Conservation (phyloP, 2,329 filamentous ascomycete genomes). For the Cercospora nicotianae region DNA sequence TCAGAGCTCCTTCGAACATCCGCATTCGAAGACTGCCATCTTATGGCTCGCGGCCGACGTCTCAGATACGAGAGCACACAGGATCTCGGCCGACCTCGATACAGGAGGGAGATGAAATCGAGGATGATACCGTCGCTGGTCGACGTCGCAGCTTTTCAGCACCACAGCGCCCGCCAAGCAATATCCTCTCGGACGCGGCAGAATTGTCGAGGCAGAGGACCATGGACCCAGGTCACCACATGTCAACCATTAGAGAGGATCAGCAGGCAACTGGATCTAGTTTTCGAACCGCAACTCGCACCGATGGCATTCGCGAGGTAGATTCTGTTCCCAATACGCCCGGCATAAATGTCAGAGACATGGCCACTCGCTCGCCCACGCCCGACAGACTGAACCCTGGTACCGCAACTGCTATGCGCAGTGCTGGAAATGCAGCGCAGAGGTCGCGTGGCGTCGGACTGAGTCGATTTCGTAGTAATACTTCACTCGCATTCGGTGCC, state of each 20-base stretch:
- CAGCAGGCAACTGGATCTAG: slow-evolving; percentile 20
- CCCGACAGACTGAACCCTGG: slow-evolving; percentile 21
- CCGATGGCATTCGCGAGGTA: slow-evolving; percentile 17
- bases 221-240: slow-evolving; percentile 24
- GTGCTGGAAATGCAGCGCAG: slow-evolving; percentile 33
- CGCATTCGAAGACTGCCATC: slow-evolving; percentile 36
- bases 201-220: slow-evolving; percentile 33
- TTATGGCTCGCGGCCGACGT: slow-evolving; percentile 21
- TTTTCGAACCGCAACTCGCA: slow-evolving; percentile 5
- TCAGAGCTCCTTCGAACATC: slow-evolving; percentile 37
- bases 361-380: slow-evolving; percentile 24
- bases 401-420: slow-evolving; percentile 29
- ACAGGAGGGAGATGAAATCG: slow-evolving; percentile 9
- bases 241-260: slow-evolving; percentile 36
- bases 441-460: slow-evolving; percentile 28
- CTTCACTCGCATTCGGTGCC: slow-evolving; percentile 15
- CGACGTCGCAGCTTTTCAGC: slow-evolving; percentile 38
- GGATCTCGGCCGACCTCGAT: slow-evolving; percentile 23
- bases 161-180: slow-evolving; percentile 30
- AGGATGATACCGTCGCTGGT: slow-evolving; percentile 25
- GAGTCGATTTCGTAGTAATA: slow-evolving; percentile 24
- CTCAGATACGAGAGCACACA: slow-evolving; percentile 19
- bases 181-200: slow-evolving; percentile 19
- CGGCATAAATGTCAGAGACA: slow-evolving; percentile 24
- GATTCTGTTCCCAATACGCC: slow-evolving; percentile 25